A percentile compares a stretch with the other conserved stretches of the same genome.
Conservation (phyloP, 129 eudicot species). For the Tanacetum coccineum region DNA sequence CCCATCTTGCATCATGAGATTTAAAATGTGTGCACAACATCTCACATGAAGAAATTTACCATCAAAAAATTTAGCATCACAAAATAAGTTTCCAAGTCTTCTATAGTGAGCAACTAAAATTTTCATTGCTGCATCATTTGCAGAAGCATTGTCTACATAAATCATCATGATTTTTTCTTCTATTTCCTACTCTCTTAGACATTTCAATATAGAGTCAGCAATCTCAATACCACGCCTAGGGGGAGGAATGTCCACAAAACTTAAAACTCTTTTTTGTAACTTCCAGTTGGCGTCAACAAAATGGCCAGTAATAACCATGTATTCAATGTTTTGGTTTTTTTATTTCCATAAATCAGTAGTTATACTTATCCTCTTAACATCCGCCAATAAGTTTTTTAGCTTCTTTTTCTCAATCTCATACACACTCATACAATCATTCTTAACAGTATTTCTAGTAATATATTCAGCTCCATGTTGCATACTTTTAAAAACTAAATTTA, state of each 20-base stretch:
- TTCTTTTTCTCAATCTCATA: conserved; percentile 10
- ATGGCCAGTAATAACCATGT: conserved; percentile 11
- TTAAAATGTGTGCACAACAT: conserved; percentile 1
- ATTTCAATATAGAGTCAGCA: no score
- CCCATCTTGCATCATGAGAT: not conserved
- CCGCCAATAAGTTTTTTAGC: not conserved
- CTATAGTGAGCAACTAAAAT: no score
- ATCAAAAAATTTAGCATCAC: not conserved
- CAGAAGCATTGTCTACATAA: no score
- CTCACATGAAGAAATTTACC: not conserved
- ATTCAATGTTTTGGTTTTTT: not conserved
- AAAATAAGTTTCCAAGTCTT: not conserved
- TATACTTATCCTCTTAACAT: not conserved
- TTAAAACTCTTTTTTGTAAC: not conserved
- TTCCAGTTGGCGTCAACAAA: conserved; percentile 2
- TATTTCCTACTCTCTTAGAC: no score
- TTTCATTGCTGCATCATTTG: no score
- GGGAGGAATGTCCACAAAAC: no score
- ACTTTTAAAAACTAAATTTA: conserved; percentile 5
- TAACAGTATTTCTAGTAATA: not conserved
- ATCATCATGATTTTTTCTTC: no score
- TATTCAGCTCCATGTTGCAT: not conserved
- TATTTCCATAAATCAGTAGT: conserved; percentile 6
- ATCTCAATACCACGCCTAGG: not conserved
- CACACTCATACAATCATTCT: conserved; percentile 6